Evolutionary conservation across 371 early-diverging fungal genomes (phyloP).

Genomic region (Mortierella polycephala): DNA sequence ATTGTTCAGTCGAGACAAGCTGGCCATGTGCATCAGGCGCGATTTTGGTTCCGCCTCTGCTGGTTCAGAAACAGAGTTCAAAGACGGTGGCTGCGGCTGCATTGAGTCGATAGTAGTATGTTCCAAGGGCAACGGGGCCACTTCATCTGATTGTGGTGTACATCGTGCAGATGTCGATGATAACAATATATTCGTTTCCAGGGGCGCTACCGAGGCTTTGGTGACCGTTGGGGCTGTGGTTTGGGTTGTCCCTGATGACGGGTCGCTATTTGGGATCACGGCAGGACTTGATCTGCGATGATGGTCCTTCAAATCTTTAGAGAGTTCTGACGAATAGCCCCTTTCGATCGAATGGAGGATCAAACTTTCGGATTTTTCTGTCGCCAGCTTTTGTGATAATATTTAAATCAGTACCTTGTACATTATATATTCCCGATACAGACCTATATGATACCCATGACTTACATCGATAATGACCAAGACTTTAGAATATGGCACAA

Average conservation of each 20-base stretch:
- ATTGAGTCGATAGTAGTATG: too few relatives aligned
- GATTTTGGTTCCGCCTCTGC: background rate
- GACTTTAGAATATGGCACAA: conserved; percentile 46
- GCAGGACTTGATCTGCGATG: background rate
- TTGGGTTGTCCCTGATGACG: too few relatives aligned
- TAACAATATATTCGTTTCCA: too few relatives aligned
- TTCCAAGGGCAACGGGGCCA: too few relatives aligned
- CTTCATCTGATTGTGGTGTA: too few relatives aligned
- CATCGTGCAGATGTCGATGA: too few relatives aligned
- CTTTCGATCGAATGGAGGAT: conserved; percentile 41
- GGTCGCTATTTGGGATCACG: background rate
- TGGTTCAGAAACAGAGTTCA: too few relatives aligned
- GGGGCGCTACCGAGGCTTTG: too few relatives aligned
- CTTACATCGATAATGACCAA: conserved; percentile 49
- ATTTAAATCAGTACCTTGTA: background rate
- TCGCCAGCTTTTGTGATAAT: conserved; percentile 18
- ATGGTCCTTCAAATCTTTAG: background rate
- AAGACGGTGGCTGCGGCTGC: too few relatives aligned
- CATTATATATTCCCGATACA: background rate
- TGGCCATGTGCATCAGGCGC: background rate
- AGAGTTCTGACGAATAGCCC: conserved; percentile 16
- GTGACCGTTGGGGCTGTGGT: too few relatives aligned
- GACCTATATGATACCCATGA: background rate
- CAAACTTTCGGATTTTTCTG: conserved; percentile 34
- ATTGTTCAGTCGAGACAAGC: background rate